Base-by-base conservation (phyloP, 768 basidiomycete genomes). In the Chiua virens region DNA sequence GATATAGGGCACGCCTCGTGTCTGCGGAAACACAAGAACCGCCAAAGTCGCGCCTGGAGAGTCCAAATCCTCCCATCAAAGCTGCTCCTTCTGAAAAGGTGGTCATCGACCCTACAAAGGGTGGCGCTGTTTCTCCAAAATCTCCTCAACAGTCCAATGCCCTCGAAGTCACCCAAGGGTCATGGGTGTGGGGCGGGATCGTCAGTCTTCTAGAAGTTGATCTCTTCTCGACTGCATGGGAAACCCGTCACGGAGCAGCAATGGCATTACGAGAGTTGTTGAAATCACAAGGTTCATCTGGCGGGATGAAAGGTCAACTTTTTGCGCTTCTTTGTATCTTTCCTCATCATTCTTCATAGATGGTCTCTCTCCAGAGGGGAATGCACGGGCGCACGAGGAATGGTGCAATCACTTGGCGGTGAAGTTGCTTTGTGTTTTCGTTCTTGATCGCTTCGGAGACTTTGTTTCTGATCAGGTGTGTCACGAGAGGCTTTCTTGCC, bases 371-470 rank as follows among this genome's bases (percentile, higher is more conserved):
- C 58, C 53, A 47, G 70, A 75, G 47, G 83, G 85, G 62, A 94
- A 94, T 57, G 76, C 78, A 18, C 67, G 74, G 37, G 76, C 76
- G 0, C 92, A 94, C 60, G 88, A 91, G 68, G 79, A 79, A 59
- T 96, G 93, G 93, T 92, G 90, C 68, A 95, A 95, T 54, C 83
- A 86, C 51, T 72, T 98, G 15, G 87, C 92, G 3, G 83, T 90
- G 10, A 87, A 87, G 58, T 81, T 97, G 45, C 79, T 98, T 3
- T 88, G 86, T 59, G 84, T 98, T 9, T 89, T 98, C 55, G 89
- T 96, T 28, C 76, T 98, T 22, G 97, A 99, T 67, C 85, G 97
- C n/a, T 99, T 99, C 61, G 93, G 95, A 3, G 97, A 99, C 70
- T 99, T 95, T 64, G 85, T 97, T 32, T 90, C 93, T 0, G 97